phyloP scores from a whole-genome alignment of 305 asterid species.

The Fraxinus velutina region DNA sequence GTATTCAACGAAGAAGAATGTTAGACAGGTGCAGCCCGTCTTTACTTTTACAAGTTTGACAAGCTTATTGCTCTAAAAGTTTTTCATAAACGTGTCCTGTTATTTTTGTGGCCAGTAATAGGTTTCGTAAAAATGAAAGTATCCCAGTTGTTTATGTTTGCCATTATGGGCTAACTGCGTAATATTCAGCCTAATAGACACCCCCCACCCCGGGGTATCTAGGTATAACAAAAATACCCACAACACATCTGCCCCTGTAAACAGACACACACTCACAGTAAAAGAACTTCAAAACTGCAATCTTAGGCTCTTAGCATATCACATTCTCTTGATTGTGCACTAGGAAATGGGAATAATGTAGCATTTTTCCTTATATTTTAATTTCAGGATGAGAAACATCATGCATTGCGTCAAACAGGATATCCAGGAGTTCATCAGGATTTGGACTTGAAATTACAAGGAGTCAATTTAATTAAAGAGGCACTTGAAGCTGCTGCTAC shows the following conservation, averaged over 20 bases:
- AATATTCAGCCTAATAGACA: not conserved
- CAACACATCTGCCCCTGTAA: not conserved
- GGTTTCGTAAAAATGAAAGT: not conserved
- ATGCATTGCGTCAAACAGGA: conserved; percentile 38
- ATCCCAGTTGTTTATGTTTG: not conserved
- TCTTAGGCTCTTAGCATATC: not conserved
- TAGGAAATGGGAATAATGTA: too few relatives aligned
- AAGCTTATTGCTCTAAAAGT: not conserved
- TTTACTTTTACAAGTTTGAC: not conserved
- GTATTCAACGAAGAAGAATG: conserved; percentile 48
- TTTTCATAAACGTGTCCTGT: not conserved
- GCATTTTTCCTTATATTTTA: not conserved
- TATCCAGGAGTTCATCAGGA: conserved; percentile 40
- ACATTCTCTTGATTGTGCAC: not conserved
- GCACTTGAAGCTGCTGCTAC: conserved; percentile 44
- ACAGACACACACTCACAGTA: not conserved
- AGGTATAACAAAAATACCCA: not conserved
- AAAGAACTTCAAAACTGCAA: not conserved
- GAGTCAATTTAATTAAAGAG: conserved; percentile 39
- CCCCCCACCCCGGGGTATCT: not conserved
- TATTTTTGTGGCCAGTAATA: not conserved
- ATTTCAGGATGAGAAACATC: conserved; percentile 48
- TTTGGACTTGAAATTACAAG: conserved; percentile 41
- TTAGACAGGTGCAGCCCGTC: conserved; percentile 38
- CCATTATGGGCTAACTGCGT: not conserved